Conservation (phyloP, 2,329 filamentous ascomycete genomes). For the Ceratocystis diversiconidia region DNA sequence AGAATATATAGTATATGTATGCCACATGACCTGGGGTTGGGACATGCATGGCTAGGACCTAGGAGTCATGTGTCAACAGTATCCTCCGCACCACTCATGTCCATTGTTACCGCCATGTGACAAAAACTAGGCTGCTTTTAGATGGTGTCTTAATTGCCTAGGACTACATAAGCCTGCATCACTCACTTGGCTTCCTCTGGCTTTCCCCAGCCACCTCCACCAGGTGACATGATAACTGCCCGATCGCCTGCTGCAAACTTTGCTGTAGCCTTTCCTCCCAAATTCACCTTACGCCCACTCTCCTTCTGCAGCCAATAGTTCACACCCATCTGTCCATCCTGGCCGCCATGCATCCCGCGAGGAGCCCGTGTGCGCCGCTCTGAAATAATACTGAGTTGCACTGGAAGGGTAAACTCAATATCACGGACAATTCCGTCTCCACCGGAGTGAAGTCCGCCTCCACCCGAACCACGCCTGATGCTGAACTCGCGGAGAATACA, state of each 20-base stretch:
- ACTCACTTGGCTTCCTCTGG: slow-evolving; percentile 21
- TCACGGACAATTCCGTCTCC: slow-evolving; percentile 64
- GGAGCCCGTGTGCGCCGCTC: slow-evolving; percentile 63
- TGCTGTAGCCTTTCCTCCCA: slow-evolving; percentile 69
- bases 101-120: too few species aligned
- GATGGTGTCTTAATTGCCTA: too few species aligned
- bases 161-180: too few species aligned
- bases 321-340: slow-evolving; percentile 60
- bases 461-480: slow-evolving; percentile 48
- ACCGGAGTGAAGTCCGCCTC: slow-evolving; percentile 50
- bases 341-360: slow-evolving; percentile 63
- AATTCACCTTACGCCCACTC: slow-evolving; percentile 50
- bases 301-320: slow-evolving; percentile 80
- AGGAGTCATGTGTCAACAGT: too few species aligned
- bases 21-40: too few species aligned
- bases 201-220: slow-evolving; percentile 63
- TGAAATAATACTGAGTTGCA: slow-evolving; percentile 63
- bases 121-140: not conserved
- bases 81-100: too few species aligned
- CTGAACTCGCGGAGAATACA: slow-evolving; percentile 59
- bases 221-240: slow-evolving; percentile 65
- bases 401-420: slow-evolving; percentile 64
- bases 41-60: too few species aligned
- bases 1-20: too few species aligned
- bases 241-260: slow-evolving; percentile 62